These are phyloP conservation scores for Rhizophora apiculata DNA, from an alignment of 345 rosid genomes.

Conservation along the genomic window DNA sequence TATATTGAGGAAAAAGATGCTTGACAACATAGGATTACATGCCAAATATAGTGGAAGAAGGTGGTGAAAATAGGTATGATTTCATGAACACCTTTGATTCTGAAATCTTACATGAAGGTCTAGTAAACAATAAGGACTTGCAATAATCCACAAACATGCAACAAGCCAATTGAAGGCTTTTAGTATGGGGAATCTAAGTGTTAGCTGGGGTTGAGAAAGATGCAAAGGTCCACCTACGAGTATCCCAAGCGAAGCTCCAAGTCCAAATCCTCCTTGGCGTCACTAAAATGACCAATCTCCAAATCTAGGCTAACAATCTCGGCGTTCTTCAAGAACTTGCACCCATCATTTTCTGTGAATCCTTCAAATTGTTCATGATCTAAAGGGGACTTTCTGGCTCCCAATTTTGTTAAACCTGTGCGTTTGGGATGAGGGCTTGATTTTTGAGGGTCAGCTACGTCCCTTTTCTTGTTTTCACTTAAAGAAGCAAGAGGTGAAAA, in stretches of 20 bases:
- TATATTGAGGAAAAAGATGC: not conserved
- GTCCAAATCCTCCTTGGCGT: conserved; percentile 63
- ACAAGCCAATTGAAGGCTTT: not conserved
- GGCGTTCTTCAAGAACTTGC: conserved; percentile 35
- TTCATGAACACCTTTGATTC: not conserved
- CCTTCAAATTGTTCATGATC: conserved; percentile 13
- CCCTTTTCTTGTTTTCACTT: conserved; percentile 26
- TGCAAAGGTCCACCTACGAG: conserved; percentile 30
- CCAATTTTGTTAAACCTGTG: conserved; percentile 20
- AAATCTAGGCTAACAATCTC: conserved; percentile 53
- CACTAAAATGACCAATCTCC: conserved; percentile 56
- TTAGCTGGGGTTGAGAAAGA: not conserved
- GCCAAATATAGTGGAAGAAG: not conserved
- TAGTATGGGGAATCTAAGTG: not conserved
- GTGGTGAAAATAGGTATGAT: no score
- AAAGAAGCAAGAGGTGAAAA: conserved; percentile 39
- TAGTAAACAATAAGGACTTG: no score
- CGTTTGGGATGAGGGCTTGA: conserved; percentile 27
- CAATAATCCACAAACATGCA: conserved; percentile 1
- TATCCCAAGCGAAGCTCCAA: conserved; percentile 93
- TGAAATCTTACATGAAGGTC: not conserved
- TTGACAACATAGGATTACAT: not conserved
- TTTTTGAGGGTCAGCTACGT: conserved; percentile 17
- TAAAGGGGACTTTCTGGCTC: conserved; percentile 16
- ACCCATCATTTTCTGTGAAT: conserved; percentile 27